Evolutionary conservation across 164 flowering plant species (phyloP).

Genomic region (Magnolia officinalis): DNA sequence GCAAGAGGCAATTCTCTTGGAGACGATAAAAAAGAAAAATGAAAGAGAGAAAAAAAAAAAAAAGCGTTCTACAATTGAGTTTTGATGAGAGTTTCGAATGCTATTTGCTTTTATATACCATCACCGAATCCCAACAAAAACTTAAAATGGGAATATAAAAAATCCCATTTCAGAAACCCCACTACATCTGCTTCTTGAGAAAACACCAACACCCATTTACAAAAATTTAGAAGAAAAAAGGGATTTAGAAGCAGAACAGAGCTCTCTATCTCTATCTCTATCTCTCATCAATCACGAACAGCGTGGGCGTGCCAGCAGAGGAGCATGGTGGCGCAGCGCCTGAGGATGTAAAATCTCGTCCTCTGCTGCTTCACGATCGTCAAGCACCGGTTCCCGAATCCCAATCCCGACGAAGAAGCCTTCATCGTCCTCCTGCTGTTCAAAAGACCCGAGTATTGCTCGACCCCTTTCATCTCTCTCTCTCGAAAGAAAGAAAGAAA

Average conservation of each 20-base stretch:
- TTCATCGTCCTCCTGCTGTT: not conserved
- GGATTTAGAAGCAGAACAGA: not conserved
- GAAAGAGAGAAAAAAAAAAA: too few species aligned
- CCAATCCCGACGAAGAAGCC: not conserved
- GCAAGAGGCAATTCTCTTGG: too few species aligned
- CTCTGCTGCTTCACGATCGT: conserved; percentile 58
- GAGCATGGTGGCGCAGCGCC: conserved; percentile 74
- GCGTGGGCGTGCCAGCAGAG: conserved; percentile 67
- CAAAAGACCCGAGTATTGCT: not conserved
- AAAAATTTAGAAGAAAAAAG: too few species aligned
- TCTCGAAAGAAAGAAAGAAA: not conserved
- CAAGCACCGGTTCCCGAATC: conserved; percentile 38
- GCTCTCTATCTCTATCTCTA: not conserved
- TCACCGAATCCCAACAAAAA: too few species aligned
- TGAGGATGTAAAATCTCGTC: conserved; percentile 64
- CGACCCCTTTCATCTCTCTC: not conserved
- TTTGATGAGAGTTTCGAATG: too few species aligned
- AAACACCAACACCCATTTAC: too few species aligned
- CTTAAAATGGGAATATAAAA: too few species aligned
- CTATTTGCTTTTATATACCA: too few species aligned
- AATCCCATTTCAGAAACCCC: too few species aligned
- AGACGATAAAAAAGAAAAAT: too few species aligned
- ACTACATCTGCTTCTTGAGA: too few species aligned
- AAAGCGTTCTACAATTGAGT: too few species aligned
- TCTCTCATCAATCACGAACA: conserved; percentile 25